phyloP scores from a whole-genome alignment of 306 rosid genomes.

The Abrus pulchellus region DNA sequence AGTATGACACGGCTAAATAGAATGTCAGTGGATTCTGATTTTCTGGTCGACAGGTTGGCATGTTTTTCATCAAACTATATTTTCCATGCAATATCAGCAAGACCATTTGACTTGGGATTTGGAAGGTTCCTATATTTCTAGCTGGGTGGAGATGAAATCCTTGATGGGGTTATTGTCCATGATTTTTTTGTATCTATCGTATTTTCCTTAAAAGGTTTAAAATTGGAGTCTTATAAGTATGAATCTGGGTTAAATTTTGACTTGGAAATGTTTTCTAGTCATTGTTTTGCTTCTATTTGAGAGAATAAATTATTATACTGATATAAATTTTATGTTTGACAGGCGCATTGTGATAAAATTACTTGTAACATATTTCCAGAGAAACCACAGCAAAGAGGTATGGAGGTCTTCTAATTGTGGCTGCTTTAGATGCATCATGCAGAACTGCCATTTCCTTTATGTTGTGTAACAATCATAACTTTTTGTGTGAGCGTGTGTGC shows the following conservation, averaged over 20 bases:
- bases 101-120: slow-evolving; percentile 26
- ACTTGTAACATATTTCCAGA: slow-evolving; percentile 88
- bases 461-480: background rate
- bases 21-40: slow-evolving; percentile 99
- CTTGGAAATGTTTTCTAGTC: background rate
- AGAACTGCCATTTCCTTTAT: slow-evolving; percentile 6
- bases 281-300: slow-evolving; percentile 33
- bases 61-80: slow-evolving; percentile 39
- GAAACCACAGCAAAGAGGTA: slow-evolving; percentile 99
- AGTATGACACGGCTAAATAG: slow-evolving; percentile 96
- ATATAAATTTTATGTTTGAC: slow-evolving; percentile 56
- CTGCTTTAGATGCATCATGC: slow-evolving; percentile 36
- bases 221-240: slow-evolving; percentile 6
- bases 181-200: background rate
- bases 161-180: background rate
- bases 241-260: slow-evolving; percentile 21
- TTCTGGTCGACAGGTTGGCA: slow-evolving; percentile 91
- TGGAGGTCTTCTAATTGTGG: slow-evolving; percentile 20
- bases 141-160: slow-evolving; percentile 13
- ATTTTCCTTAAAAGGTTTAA: background rate
- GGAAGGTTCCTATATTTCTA: slow-evolving; percentile 16
- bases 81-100: slow-evolving; percentile 17
- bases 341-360: slow-evolving; percentile 98
- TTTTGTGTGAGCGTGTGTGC: background rate
- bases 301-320: slow-evolving; percentile 29